phyloP scores from a whole-genome alignment of 1,139 yeast genomes.

The Yamadazyma siamensis region DNA sequence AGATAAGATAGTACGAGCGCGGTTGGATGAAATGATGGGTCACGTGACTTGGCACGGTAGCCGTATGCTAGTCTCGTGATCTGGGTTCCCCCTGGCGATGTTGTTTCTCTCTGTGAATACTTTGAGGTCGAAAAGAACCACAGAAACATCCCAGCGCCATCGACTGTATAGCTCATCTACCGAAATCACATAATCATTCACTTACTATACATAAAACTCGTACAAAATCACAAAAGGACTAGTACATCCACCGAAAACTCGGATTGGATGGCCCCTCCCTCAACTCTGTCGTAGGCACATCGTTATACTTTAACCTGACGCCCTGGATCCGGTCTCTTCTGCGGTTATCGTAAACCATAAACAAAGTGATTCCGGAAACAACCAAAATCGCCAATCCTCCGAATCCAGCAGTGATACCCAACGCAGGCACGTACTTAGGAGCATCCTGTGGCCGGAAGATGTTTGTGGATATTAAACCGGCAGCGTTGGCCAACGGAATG shows the following conservation, averaged over 20 bases:
- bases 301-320: constrained; percentile 35
- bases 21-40: too few species aligned
- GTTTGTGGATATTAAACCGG: constrained; percentile 30
- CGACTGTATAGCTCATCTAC: too few species aligned
- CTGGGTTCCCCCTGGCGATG: too few species aligned
- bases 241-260: constrained; percentile 45
- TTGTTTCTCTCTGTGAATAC: too few species aligned
- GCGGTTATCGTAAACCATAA: constrained; percentile 38
- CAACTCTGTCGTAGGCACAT: constrained; percentile 42
- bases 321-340: constrained; percentile 41
- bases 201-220: too few species aligned
- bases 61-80: too few species aligned
- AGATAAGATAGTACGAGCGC: not conserved
- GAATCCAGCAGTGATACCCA: constrained; percentile 33
- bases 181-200: not conserved
- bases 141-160: too few species aligned
- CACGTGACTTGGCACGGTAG: too few species aligned
- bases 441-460: constrained; percentile 28
- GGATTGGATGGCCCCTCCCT: constrained; percentile 45
- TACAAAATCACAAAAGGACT: too few species aligned
- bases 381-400: constrained; percentile 29
- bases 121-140: too few species aligned
- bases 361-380: constrained; percentile 18
- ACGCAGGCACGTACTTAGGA: constrained; percentile 27
- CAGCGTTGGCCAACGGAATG: constrained; percentile 31